Base-by-base conservation (phyloP, 2,329 filamentous ascomycete genomes). In the Cladosporium sp. region DNA sequence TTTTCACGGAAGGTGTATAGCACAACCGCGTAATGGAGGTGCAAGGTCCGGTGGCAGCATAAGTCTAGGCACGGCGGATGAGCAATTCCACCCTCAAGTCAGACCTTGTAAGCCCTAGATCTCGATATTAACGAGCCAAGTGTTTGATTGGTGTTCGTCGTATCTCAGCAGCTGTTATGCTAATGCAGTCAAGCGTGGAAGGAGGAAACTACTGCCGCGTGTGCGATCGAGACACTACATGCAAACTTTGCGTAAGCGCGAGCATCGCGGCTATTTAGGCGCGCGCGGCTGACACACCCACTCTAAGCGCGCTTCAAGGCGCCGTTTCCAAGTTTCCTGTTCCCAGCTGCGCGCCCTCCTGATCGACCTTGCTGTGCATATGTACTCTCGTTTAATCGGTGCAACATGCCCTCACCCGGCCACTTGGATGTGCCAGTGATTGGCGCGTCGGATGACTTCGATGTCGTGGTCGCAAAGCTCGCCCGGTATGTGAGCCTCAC, bases 391-490 rank as follows among this genome's bases (percentile, higher is more conserved):
- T 54, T 32, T 21, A 46, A 21, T 11, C 39, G n/a, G 39, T 46
- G 39, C 51, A 30, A 30, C 51, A 54, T 54, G 51, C 25, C 51
- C 30, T 54, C 26, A 28, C 30, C 51, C 51, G 25, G 18, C 51
- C 28, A n/a, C 13, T 16, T 30, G 51, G 51, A 23, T 28, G 51
- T 63, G 13, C 60, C 60, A 18, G 49, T 30, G 8, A 63, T 63
- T 34, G 23, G 34, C 60, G 32, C 60, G 32, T 56, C 32, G 18
- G 60, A 63, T 14, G 25, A 56, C 6, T 63, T 63, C 14, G 60
- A 63, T 36, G 28, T 28, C 3, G 18, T 63, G 14, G 60, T 63
- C 23, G 34, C 30, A 36, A 63, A 63, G 34, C 60, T 63, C 8
- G 49, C 49, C 18, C 34, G 60, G 60, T 63, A 21, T 46, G 39